phyloP scores from a whole-genome alignment of 139 green algal species.

The Coccomyxa sp. region DNA sequence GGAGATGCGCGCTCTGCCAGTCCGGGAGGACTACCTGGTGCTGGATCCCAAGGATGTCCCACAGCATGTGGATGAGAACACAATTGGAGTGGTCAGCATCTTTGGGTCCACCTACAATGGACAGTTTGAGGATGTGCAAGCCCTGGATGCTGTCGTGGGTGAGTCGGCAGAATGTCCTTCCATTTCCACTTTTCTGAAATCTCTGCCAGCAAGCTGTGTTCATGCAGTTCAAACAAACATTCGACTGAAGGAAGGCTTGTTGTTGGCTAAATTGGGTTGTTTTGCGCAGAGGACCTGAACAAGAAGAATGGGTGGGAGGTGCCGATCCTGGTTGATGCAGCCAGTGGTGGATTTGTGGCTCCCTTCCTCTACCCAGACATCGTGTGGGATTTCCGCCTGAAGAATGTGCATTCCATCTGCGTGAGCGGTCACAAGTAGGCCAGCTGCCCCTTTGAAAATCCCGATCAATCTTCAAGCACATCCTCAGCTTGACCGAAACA shows the following conservation, averaged over 20 bases:
- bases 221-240: not conserved
- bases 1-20: slow-evolving; percentile 25
- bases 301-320: slow-evolving; percentile 46
- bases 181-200: not conserved
- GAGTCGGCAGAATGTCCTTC: not conserved
- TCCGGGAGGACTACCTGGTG: slow-evolving; percentile 14
- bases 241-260: not conserved
- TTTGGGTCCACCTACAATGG: slow-evolving; percentile 68
- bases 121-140: slow-evolving; percentile 58
- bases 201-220: not conserved
- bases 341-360: slow-evolving; percentile 60
- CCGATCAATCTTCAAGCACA: too few relatives aligned
- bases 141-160: slow-evolving; percentile 33
- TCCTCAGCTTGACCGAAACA: too few relatives aligned
- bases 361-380: slow-evolving; percentile 66
- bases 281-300: slow-evolving; percentile 28
- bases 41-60: not conserved
- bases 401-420: slow-evolving; percentile 61
- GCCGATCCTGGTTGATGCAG: slow-evolving; percentile 64
- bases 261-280: not conserved
- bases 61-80: not conserved
- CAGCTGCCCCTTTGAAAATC: not conserved
- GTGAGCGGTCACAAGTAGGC: slow-evolving; percentile 56
- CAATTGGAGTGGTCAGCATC: not conserved
- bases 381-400: slow-evolving; percentile 56